Percentiles rank a stretch among this genome's conserved stretches.
Evolutionary conservation across 1,139 yeast species (phyloP).

Genomic region (Magnusiomyces suaveolens): DNA sequence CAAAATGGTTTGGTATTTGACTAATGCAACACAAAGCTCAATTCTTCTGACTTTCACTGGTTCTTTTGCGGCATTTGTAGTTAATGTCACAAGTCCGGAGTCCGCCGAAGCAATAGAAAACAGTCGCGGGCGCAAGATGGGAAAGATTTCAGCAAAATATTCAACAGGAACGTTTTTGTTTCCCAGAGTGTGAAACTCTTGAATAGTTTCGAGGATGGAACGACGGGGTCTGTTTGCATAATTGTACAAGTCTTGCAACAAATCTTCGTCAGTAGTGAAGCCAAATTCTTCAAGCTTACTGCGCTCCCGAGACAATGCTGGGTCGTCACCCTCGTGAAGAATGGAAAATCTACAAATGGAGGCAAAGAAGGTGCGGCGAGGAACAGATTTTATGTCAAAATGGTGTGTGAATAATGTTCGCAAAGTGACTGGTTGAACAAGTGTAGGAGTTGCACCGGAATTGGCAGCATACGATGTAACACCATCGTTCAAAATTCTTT

Average conservation of each 20-base stretch:
- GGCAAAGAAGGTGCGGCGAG: conserved; percentile 68
- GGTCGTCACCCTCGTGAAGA: conserved; percentile 37
- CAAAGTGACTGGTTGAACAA: conserved; percentile 51
- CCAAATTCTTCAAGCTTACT: conserved; percentile 65
- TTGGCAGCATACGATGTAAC: background rate
- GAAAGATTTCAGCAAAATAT: conserved; percentile 66
- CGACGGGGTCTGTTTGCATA: conserved; percentile 89
- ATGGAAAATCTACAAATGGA: conserved; percentile 62
- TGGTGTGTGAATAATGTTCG: conserved; percentile 68
- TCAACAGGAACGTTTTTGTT: conserved; percentile 51
- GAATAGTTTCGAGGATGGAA: conserved; percentile 70
- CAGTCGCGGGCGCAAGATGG: conserved; percentile 66
- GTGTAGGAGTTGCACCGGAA: background rate
- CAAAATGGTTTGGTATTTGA: conserved; percentile 75
- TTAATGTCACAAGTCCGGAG: conserved; percentile 20
- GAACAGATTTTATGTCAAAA: conserved; percentile 72
- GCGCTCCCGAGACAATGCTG: conserved; percentile 36
- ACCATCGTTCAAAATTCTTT: conserved; percentile 45
- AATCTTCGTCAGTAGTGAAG: conserved; percentile 42
- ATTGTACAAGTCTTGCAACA: conserved; percentile 65
- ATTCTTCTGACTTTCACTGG: conserved; percentile 27
- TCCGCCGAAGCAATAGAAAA: conserved; percentile 65
- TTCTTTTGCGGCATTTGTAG: conserved; percentile 1
- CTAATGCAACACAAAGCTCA: conserved; percentile 71
- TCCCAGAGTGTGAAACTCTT: conserved; percentile 61